phyloP scores from a whole-genome alignment of 2,329 filamentous ascomycete genomes.

The Escovopsis sp. region DNA sequence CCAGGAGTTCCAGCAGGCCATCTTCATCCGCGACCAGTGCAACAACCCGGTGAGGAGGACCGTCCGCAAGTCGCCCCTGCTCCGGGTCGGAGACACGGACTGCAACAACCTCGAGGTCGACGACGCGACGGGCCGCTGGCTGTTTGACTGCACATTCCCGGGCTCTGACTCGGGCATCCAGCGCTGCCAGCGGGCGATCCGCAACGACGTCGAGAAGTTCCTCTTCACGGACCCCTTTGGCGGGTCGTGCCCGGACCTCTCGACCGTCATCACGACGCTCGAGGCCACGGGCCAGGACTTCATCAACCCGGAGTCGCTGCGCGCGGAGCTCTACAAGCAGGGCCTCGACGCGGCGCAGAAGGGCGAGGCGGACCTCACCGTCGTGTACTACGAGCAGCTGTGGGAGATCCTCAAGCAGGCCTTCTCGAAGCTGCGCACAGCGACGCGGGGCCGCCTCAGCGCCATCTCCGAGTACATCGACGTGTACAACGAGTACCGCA shows the following conservation, averaged over 20 bases:
- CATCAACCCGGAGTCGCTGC: conserved; percentile 13
- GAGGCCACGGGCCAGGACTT: conserved; percentile 15
- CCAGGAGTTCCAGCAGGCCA: conserved; percentile 16
- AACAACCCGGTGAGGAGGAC: conserved; percentile 13
- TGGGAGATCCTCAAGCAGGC: conserved; percentile 18
- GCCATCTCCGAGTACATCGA: conserved; percentile 18
- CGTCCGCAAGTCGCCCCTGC: conserved; percentile 15
- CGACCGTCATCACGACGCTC: conserved; percentile 21
- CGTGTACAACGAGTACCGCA: conserved; percentile 16
- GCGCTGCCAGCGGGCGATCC: conserved; percentile 18
- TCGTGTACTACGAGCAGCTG: conserved; percentile 15
- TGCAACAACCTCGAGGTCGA: conserved; percentile 17
- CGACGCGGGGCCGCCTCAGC: conserved; percentile 8
- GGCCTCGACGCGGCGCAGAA: conserved; percentile 9
- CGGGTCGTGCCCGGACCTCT: conserved; percentile 20
- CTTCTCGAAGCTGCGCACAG: conserved; percentile 12
- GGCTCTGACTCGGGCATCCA: conserved; percentile 15
- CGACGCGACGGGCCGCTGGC: conserved; percentile 16
- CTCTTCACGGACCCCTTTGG: conserved; percentile 21
- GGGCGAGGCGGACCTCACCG: conserved; percentile 13
- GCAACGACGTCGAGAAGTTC: conserved; percentile 18
- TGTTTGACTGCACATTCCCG: conserved; percentile 23
- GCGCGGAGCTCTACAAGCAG: conserved; percentile 13
- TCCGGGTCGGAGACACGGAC: conserved; percentile 17
- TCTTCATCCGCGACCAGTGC: conserved; percentile 23